Percentiles rank a stretch among this genome's conserved stretches.
These are phyloP conservation scores for Sphaerulina musiva DNA, from an alignment of 2,329 filamentous ascomycete species.

Conservation along the genomic window DNA sequence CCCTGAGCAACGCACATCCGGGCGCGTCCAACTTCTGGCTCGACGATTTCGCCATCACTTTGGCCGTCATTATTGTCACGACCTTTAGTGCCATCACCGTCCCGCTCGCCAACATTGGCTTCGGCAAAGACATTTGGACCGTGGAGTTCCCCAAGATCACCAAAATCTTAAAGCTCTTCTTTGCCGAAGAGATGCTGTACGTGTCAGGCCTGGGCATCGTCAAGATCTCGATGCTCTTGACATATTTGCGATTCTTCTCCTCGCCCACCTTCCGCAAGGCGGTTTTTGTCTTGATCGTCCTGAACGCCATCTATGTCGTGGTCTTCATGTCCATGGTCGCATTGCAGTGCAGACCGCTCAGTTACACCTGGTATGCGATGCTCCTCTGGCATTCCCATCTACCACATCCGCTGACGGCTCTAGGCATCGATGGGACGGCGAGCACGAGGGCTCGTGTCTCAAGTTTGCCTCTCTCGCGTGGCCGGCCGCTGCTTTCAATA, in stretches of 20 bases:
- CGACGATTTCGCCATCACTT: slow-evolving; percentile 17
- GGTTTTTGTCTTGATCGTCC: slow-evolving; percentile 8
- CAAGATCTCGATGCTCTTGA: slow-evolving; percentile 17
- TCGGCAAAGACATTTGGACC: slow-evolving; percentile 15
- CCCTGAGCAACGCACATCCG: neutral
- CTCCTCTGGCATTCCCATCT: neutral
- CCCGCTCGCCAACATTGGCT: slow-evolving; percentile 1
- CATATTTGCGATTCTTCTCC: slow-evolving; percentile 16
- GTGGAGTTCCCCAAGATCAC: slow-evolving; percentile 13
- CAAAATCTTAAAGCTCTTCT: slow-evolving; percentile 10
- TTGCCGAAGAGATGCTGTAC: slow-evolving; percentile 10
- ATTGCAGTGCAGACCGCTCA: slow-evolving; percentile 10
- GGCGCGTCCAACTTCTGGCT: slow-evolving; percentile 4
- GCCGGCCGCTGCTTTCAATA: neutral
- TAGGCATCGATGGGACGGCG: slow-evolving; percentile 4
- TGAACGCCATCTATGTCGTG: slow-evolving; percentile 6
- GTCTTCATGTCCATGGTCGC: slow-evolving; percentile 1
- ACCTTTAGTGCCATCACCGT: slow-evolving; percentile 2
- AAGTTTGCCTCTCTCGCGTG: neutral
- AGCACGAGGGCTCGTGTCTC: slow-evolving; percentile 1
- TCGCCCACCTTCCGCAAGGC: slow-evolving; percentile 4
- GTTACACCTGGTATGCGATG: slow-evolving; percentile 4
- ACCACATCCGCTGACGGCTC: neutral
- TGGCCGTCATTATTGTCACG: slow-evolving; percentile 7
- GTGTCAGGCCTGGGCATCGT: slow-evolving; percentile 6